Evolutionary conservation across 1,284 basidiomycete genomes (phyloP).

Genomic region (Leccinum fuscescens): DNA sequence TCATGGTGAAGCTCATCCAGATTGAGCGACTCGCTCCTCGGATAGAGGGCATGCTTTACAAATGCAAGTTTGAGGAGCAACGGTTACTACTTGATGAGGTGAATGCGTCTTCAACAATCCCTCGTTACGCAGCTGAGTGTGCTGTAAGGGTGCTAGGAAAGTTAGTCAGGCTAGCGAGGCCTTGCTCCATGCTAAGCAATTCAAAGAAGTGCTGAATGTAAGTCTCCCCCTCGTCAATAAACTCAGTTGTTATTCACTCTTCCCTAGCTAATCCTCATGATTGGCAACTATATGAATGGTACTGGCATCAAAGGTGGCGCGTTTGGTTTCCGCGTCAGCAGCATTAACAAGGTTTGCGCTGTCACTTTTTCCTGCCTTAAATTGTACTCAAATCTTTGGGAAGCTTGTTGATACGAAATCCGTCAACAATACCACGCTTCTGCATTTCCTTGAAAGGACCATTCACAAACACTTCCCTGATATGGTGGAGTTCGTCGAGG

Average conservation of each 20-base stretch:
- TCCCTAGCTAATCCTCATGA: constrained; percentile 81
- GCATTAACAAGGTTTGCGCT: constrained; percentile 84
- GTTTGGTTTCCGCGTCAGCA: constrained; percentile 95
- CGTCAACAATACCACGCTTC: constrained; percentile 85
- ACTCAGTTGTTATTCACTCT: constrained; percentile 15
- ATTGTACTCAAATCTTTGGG: constrained; percentile 3
- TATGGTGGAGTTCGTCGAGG: constrained; percentile 87
- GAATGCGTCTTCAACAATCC: constrained; percentile 21
- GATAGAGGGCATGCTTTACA: constrained; percentile 93
- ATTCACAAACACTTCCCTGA: constrained; percentile 86
- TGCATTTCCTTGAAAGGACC: constrained; percentile 93
- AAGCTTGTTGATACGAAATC: constrained; percentile 98
- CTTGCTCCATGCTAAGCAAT: constrained; percentile 73
- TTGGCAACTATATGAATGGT: constrained; percentile 99
- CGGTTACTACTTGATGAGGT: constrained; percentile 74
- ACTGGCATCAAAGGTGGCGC: constrained; percentile 96
- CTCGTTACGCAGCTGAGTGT: constrained; percentile 9
- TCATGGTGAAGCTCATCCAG: constrained; percentile 96
- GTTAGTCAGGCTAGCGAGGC: constrained; percentile 78
- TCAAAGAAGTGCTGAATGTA: constrained; percentile 86
- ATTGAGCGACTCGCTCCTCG: constrained; percentile 88
- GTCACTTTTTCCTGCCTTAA: neutral
- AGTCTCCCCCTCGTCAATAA: constrained; percentile 25
- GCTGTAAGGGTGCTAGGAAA: constrained; percentile 68
- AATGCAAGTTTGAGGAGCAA: constrained; percentile 81